phyloP scores from a whole-genome alignment of 805 yeast genomes.

The Yamadazyma philogaea region DNA sequence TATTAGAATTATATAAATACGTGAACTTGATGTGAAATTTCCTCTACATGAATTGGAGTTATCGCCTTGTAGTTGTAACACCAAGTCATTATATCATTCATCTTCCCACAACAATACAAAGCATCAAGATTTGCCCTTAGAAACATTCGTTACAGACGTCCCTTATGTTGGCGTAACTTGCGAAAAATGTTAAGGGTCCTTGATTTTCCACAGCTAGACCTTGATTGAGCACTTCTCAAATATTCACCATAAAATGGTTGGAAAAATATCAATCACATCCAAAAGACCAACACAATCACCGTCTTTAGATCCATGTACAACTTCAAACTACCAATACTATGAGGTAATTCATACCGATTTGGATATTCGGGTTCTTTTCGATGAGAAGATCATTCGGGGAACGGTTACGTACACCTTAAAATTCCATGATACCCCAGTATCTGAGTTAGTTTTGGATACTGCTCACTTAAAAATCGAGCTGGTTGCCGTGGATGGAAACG shows the following conservation, averaged over 20 bases:
- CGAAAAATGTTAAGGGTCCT: no score
- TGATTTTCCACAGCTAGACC: no score
- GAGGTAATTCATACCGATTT: constrained; percentile 19
- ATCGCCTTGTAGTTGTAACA: no score
- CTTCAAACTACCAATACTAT: constrained; percentile 28
- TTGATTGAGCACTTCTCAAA: no score
- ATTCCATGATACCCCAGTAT: constrained; percentile 4
- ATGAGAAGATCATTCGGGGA: constrained; percentile 21
- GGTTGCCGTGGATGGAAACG: constrained; percentile 20
- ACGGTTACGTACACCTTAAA: constrained; percentile 20
- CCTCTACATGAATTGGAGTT: no score
- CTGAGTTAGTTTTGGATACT: constrained; percentile 22
- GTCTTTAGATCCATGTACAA: constrained; percentile 25
- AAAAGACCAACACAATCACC: constrained; percentile 14
- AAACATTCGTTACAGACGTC: no score
- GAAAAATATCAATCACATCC: constrained; percentile 5
- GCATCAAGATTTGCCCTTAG: no score
- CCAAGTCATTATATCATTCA: no score
- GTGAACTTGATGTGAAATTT: neutral
- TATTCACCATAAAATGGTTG: constrained; percentile 10
- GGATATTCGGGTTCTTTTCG: constrained; percentile 24
- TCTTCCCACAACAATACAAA: no score
- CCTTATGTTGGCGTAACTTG: no score
- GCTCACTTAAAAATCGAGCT: constrained; percentile 21
- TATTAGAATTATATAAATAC: neutral